These are phyloP conservation scores for Neurospora sp. DNA, from an alignment of 495 filamentous ascomycete species.

Conservation along the genomic window DNA sequence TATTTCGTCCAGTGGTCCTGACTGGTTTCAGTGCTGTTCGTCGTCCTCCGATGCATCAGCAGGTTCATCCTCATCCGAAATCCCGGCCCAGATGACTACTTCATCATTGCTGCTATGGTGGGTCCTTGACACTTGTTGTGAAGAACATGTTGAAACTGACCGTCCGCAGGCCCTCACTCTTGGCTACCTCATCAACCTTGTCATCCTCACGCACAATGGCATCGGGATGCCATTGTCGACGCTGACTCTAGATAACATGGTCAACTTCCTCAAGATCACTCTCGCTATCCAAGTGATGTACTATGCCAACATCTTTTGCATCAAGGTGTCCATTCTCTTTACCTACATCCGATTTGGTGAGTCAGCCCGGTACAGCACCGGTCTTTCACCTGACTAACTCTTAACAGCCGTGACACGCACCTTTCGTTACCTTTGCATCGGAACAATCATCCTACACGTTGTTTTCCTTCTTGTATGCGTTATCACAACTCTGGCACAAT, in stretches of 20 bases:
- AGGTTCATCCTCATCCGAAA: conserved; percentile 23
- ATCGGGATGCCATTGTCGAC: conserved; percentile 23
- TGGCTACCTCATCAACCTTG: conserved; percentile 24
- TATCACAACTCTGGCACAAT: conserved; percentile 32
- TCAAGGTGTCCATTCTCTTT: conserved; percentile 40
- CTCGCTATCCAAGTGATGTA: conserved; percentile 37
- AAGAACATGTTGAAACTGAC: not conserved
- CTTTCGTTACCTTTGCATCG: conserved; percentile 21
- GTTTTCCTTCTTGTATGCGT: conserved; percentile 30
- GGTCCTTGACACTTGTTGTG: not conserved
- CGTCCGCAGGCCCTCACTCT: conserved; percentile 19
- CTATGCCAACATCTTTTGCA: conserved; percentile 25
- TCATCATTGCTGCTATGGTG: conserved; percentile 25
- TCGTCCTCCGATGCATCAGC: conserved; percentile 15
- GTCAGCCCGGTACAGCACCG: not conserved
- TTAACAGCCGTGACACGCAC: conserved; percentile 17
- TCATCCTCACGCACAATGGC: conserved; percentile 17
- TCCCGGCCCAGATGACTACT: conserved; percentile 23
- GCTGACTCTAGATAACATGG: conserved; percentile 21
- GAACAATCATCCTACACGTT: conserved; percentile 28
- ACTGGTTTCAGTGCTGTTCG: conserved; percentile 14
- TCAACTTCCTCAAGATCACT: conserved; percentile 24
- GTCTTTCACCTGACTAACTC: not conserved
- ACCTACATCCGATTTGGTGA: conserved; percentile 41
- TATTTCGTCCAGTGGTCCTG: not conserved